A percentile compares a stretch with the other conserved stretches of the same genome.
Conservation (phyloP, 78 protist species). For the Isochrysis galbana region DNA sequence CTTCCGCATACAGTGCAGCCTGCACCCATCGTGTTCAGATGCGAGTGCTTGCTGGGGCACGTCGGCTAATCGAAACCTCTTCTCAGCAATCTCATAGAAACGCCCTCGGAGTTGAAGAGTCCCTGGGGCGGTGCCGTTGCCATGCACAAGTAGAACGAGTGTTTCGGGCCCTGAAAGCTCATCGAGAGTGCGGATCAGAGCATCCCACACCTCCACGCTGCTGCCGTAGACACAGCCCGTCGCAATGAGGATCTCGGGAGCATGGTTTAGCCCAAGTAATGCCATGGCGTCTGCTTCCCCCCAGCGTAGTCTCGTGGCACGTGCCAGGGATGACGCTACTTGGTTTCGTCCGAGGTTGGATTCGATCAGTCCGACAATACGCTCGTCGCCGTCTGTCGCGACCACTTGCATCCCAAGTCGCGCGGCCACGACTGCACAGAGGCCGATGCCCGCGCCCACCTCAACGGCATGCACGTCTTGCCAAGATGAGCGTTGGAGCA, state of each 20-base stretch:
- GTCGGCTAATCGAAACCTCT: no score
- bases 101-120: not conserved
- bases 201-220: not conserved
- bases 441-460: slow-evolving; percentile 15
- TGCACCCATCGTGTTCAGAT: no score
- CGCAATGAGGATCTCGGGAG: not conserved
- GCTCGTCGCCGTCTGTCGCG: slow-evolving; percentile 18
- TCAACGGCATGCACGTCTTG: not conserved
- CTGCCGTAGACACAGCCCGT: slow-evolving; percentile 7
- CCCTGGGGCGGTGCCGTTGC: not conserved
- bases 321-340: not conserved
- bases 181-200: not conserved
- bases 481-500: not conserved
- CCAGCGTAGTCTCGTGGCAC: not conserved
- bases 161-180: not conserved
- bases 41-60: no score
- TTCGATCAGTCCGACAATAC: not conserved
- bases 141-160: not conserved
- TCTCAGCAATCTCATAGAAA: not conserved
- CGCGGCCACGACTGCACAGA: not conserved
- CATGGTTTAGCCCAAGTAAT: not conserved
- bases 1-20: no score
- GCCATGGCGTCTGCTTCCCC: not conserved
- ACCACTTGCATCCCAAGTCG: not conserved
- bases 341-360: not conserved